phyloP scores from a whole-genome alignment of 169 alveolate species.

The Sarcocystis neurona region DNA sequence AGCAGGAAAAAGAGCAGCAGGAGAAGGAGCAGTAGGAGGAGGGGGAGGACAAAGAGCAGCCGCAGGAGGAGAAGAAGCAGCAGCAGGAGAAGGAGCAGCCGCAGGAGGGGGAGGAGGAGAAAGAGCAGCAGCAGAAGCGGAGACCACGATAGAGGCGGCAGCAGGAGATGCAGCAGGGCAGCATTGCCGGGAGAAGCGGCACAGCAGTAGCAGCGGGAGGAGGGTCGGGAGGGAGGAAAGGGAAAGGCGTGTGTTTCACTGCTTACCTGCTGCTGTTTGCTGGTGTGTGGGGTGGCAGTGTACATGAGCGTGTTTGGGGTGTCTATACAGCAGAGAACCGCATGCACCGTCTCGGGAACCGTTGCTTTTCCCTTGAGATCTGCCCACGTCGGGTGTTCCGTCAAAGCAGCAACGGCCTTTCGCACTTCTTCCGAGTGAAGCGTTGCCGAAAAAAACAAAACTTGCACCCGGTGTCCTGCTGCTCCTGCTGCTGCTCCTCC shows the following conservation, averaged over 20 bases:
- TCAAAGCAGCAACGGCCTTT: conserved; percentile 16
- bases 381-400: conserved; percentile 44
- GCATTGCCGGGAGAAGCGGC: not conserved
- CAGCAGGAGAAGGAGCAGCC: not conserved
- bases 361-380: conserved; percentile 54
- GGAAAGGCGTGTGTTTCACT: not conserved
- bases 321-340: not conserved
- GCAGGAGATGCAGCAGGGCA: too few species aligned
- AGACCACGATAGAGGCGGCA: not conserved
- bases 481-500: conserved; percentile 13
- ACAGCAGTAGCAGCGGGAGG: not conserved
- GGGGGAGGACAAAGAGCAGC: not conserved
- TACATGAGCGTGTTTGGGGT: conserved; percentile 26
- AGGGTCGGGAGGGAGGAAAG: not conserved
- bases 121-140: not conserved
- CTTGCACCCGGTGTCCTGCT: conserved; percentile 56
- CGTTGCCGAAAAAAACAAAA: conserved; percentile 70
- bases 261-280: not conserved
- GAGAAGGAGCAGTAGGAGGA: not conserved
- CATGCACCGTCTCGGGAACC: conserved; percentile 51
- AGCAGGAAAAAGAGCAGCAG: not conserved
- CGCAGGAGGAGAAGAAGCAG: not conserved
- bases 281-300: not conserved
- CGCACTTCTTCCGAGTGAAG: conserved; percentile 62
- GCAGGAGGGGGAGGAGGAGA: not conserved